A percentile compares a stretch with the other conserved stretches of the same genome.
phyloP scores from a whole-genome alignment of 2,329 filamentous ascomycete species.

The Claviceps fusiformis region DNA sequence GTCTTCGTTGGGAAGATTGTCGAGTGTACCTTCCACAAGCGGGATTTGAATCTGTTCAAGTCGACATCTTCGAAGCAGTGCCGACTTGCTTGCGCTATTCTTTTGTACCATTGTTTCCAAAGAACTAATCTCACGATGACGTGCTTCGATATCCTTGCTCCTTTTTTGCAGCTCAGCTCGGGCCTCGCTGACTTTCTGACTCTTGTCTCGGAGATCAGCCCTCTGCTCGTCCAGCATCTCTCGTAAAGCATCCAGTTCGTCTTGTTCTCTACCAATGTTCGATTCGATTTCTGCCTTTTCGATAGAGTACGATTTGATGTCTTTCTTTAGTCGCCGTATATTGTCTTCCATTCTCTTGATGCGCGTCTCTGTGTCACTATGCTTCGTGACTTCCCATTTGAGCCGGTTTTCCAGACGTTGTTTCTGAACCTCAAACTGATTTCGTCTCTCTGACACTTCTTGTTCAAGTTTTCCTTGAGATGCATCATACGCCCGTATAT shows the following conservation, averaged over 20 bases:
- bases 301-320: slow-evolving; percentile 55
- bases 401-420: slow-evolving; percentile 54
- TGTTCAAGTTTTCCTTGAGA: slow-evolving; percentile 89
- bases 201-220: slow-evolving; percentile 53
- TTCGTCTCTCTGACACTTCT: slow-evolving; percentile 74
- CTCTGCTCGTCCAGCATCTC: slow-evolving; percentile 59
- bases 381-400: slow-evolving; percentile 40
- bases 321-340: slow-evolving; percentile 50
- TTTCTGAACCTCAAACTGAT: slow-evolving; percentile 75
- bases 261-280: slow-evolving; percentile 57
- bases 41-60: slow-evolving; percentile 87
- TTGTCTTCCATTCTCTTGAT: slow-evolving; percentile 55
- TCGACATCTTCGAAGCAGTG: slow-evolving; percentile 74
- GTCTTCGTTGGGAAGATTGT: slow-evolving; percentile 79
- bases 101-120: slow-evolving; percentile 81
- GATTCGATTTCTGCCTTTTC: slow-evolving; percentile 66
- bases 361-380: slow-evolving; percentile 49
- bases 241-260: slow-evolving; percentile 62
- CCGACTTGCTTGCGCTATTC: slow-evolving; percentile 72
- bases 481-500: slow-evolving; percentile 86
- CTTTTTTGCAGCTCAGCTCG: slow-evolving; percentile 71
- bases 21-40: slow-evolving; percentile 61
- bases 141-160: slow-evolving; percentile 65
- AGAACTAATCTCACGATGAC: slow-evolving; percentile 58
- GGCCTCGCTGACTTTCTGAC: slow-evolving; percentile 63